Base-by-base conservation (phyloP, 257 asterid genomes). In the Jasminum sambac region DNA sequence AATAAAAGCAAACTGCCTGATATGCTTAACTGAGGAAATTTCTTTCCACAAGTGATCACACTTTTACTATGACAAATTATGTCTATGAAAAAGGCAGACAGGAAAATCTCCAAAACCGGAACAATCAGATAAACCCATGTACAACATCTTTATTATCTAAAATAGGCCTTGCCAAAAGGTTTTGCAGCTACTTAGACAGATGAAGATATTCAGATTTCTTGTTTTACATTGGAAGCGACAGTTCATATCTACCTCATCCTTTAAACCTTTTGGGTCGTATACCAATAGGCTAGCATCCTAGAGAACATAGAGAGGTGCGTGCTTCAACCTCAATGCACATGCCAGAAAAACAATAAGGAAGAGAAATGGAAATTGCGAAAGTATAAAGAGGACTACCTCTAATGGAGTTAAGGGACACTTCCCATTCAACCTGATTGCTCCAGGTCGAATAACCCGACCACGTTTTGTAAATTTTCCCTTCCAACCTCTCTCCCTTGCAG, bases 401-500 rank as follows among this genome's bases (percentile, higher is more conserved):
- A 95, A 72, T 68, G 99, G 99, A 30, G 98, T 90, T 69, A 95
- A 73, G 11, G 99, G 99, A 67, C 99, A 95, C 65, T 90, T 95
- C 63, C 99, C 99, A 64, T 92, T 88, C 66, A 95, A 66, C 75
- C 99, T 87, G 80, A 75, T 89, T 36, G 95, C 93, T 72, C 92
- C 97, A 71, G 99, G 99, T 44, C 82, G 88, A 68, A 91, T 91
- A 38, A 91, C 89, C 78, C 96, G 81, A 62, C 99, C 99, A 57
- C 85, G 96, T 73, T 86, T 95, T 36, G 97, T 89, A 79, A 95
- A 95, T 80, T 95, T 95, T 46, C 99, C 99, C 74, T 78, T 95
- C 99, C 99, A 95, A 59, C 99, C 97, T 80, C 90, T 87, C 84
- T 95, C 99, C 78, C 99, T 84, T 50, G 98, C 99, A 84, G 95